phyloP scores from a whole-genome alignment of 306 rosid genomes.

The Ormosia emarginata region DNA sequence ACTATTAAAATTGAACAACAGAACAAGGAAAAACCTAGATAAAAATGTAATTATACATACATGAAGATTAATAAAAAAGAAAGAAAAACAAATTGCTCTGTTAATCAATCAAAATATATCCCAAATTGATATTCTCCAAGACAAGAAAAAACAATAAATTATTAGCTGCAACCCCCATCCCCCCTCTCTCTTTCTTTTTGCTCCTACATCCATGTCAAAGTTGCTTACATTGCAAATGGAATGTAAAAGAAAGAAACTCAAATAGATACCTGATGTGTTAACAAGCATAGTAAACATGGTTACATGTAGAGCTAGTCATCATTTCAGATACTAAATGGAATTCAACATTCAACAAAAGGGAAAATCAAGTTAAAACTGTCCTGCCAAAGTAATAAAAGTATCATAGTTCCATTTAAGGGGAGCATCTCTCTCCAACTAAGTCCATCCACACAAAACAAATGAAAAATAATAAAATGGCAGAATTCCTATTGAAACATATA shows the following conservation, averaged over 20 bases:
- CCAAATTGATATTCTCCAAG: background rate
- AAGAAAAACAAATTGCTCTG: background rate
- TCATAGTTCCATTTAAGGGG: background rate
- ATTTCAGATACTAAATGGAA: background rate
- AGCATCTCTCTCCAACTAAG: background rate
- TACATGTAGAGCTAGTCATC: background rate
- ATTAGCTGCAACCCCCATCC: background rate
- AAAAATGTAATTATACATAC: background rate
- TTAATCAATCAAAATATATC: background rate
- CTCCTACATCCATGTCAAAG: background rate
- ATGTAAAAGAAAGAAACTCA: background rate
- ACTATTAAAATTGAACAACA: background rate
- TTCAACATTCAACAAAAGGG: conserved; percentile 1
- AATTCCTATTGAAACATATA: background rate
- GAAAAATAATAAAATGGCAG: background rate
- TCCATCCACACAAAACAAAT: background rate
- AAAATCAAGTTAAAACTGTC: background rate
- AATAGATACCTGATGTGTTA: background rate
- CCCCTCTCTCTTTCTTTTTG: background rate
- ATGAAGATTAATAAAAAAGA: background rate
- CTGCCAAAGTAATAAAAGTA: background rate
- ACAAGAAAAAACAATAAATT: background rate
- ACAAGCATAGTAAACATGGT: background rate
- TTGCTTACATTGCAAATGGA: background rate
- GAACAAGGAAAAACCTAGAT: background rate